These are phyloP conservation scores for Ogataea degrootiae DNA, from an alignment of 805 yeast species.

Conservation along the genomic window DNA sequence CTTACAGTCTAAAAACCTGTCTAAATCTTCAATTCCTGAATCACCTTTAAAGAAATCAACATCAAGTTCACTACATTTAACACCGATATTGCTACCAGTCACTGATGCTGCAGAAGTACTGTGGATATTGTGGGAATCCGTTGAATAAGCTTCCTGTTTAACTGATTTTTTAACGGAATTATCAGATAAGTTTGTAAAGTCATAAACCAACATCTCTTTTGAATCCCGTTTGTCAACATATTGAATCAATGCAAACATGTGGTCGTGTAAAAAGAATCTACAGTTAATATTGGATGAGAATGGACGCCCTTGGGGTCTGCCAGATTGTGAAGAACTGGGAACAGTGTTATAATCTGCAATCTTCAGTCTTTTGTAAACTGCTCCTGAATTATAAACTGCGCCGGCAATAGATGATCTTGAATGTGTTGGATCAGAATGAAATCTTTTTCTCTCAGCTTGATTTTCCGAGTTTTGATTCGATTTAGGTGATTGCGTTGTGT, in stretches of 20 bases:
- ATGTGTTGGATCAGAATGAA: slow-evolving; percentile 4
- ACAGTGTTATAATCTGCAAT: slow-evolving; percentile 3
- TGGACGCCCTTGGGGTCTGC: slow-evolving; percentile 34
- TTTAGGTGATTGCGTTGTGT: neutral
- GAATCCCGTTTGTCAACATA: slow-evolving; percentile 21
- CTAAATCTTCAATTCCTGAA: neutral
- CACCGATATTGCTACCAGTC: neutral
- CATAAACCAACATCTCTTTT: slow-evolving; percentile 16
- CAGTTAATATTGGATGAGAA: slow-evolving; percentile 25
- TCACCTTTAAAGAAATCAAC: slow-evolving; percentile 4
- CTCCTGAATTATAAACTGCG: slow-evolving; percentile 22
- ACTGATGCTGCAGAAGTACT: neutral
- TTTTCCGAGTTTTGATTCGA: too few relatives aligned
- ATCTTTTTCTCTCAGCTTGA: slow-evolving; percentile 4
- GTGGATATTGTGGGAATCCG: too few relatives aligned
- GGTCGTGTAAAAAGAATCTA: slow-evolving; percentile 26
- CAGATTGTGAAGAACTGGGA: neutral
- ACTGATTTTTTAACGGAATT: neutral
- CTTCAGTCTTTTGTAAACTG: slow-evolving; percentile 22
- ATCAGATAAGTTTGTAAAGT: slow-evolving; percentile 6
- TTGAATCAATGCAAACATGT: slow-evolving; percentile 19
- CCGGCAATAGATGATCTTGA: slow-evolving; percentile 22
- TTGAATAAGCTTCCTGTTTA: too few relatives aligned
- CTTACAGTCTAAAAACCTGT: slow-evolving; percentile 1
- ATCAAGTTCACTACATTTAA: slow-evolving; percentile 7